These are phyloP conservation scores for Leucocoprinus sp. DNA, from an alignment of 768 basidiomycete genomes.

Conservation along the genomic window DNA sequence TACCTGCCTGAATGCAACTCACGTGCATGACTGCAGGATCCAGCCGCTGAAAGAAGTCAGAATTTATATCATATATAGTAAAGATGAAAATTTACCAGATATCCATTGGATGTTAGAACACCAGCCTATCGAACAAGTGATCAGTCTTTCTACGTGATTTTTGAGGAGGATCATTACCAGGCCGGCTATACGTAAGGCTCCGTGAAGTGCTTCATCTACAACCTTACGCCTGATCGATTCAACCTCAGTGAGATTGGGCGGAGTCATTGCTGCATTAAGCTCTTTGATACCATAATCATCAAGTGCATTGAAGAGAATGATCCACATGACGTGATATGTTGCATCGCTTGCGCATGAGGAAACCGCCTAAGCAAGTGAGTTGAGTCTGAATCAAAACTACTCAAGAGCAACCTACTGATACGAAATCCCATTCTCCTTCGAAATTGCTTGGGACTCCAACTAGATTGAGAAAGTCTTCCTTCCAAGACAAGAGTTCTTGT, in stretches of 20 bases:
- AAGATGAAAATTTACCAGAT: constrained; percentile 48
- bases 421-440: constrained; percentile 85
- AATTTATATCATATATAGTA: constrained; percentile 5
- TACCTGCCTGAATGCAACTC: constrained; percentile 77
- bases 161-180: constrained; percentile 38
- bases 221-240: constrained; percentile 63
- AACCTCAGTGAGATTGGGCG: constrained; percentile 38
- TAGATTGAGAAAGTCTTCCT: constrained; percentile 61
- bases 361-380: constrained; percentile 28
- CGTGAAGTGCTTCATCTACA: constrained; percentile 75
- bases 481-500: constrained; percentile 58
- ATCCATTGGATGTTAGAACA: constrained; percentile 81
- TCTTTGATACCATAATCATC: constrained; percentile 83
- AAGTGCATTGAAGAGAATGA: constrained; percentile 71
- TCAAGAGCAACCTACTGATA: constrained; percentile 35
- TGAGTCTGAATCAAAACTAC: constrained; percentile 2
- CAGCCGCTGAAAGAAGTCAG: constrained; percentile 39
- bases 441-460: constrained; percentile 87
- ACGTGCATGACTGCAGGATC: constrained; percentile 89
- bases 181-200: constrained; percentile 83
- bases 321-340: constrained; percentile 90
- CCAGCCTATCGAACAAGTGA: constrained; percentile 41
- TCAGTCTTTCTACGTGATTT: background rate
- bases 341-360: constrained; percentile 74
- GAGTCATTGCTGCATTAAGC: constrained; percentile 36